Evolutionary conservation across 2,329 filamentous ascomycete genomes (phyloP).

Genomic region (Pestalotiopsis sp.): DNA sequence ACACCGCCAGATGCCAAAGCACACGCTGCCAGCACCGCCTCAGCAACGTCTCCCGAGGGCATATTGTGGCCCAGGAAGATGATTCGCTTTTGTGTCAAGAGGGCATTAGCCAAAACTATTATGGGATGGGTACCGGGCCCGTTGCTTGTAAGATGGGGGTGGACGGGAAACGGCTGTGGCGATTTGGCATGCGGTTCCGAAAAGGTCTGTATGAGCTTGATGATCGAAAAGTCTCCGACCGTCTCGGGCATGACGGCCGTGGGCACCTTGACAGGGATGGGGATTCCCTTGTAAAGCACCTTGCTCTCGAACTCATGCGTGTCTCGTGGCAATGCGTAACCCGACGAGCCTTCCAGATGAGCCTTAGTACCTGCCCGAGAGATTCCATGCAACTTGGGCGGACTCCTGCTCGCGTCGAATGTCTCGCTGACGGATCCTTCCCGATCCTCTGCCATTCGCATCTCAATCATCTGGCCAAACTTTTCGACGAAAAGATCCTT

Average conservation of each 20-base stretch:
- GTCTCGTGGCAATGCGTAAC: constrained; percentile 82
- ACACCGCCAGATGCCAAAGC: constrained; percentile 89
- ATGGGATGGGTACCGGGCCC: constrained; percentile 90
- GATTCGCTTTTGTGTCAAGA: constrained; percentile 93
- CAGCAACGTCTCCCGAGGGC: constrained; percentile 92
- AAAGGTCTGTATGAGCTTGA: constrained; percentile 97
- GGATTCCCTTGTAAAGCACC: constrained; percentile 94
- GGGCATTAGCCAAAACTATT: constrained; percentile 90
- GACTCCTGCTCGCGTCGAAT: constrained; percentile 51
- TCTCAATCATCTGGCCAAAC: constrained; percentile 91
- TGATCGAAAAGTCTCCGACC: constrained; percentile 94
- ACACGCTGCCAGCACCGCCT: constrained; percentile 97
- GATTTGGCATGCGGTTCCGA: constrained; percentile 79
- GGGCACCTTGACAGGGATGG: constrained; percentile 94
- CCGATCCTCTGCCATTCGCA: constrained; percentile 71
- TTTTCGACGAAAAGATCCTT: constrained; percentile 98
- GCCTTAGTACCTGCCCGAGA: constrained; percentile 66
- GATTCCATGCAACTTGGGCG: constrained; percentile 50
- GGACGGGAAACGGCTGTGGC: constrained; percentile 81
- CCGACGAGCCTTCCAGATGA: constrained; percentile 62
- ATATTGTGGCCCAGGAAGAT: constrained; percentile 96
- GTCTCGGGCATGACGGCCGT: constrained; percentile 93
- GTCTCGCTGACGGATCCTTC: constrained; percentile 45
- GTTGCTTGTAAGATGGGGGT: constrained; percentile 91
- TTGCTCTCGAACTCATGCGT: constrained; percentile 97